These are phyloP conservation scores for Eucalyptus sideroxylon DNA, from an alignment of 345 rosid species.

Conservation along the genomic window DNA sequence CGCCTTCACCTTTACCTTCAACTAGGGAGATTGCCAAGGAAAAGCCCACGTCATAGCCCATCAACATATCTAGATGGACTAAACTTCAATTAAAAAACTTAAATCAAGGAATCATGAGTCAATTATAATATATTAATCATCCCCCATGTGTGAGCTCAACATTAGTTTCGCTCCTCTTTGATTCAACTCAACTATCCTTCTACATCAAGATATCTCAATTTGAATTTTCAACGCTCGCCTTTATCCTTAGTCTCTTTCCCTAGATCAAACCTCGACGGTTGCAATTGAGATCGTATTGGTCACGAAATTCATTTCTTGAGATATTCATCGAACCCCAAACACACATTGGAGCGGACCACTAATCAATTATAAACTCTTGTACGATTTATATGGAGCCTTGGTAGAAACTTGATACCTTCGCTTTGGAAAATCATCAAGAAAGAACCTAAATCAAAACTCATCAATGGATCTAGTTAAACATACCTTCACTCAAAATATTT, in stretches of 20 bases:
- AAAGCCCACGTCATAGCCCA: rapidly evolving
- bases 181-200: not conserved
- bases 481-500: not conserved
- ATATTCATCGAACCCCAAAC: not conserved
- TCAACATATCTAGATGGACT: not conserved
- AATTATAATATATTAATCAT: not conserved
- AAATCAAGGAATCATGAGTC: not conserved
- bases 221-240: rapidly evolving
- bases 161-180: not conserved
- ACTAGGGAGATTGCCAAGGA: not conserved
- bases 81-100: not conserved
- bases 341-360: not conserved
- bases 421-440: not conserved
- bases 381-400: not conserved
- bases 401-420: not conserved
- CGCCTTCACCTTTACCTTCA: not conserved
- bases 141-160: not conserved
- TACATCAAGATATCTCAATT: not conserved
- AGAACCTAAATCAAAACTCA: not conserved
- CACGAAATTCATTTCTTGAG: not conserved
- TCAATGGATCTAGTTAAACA: not conserved
- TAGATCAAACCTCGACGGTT: not conserved
- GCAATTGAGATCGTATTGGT: not conserved
- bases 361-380: not conserved
- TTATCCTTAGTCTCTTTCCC: not conserved